Evolutionary conservation across 2,329 filamentous ascomycete species (phyloP).

Genomic region (Phaeosphaeriaceae sp.): DNA sequence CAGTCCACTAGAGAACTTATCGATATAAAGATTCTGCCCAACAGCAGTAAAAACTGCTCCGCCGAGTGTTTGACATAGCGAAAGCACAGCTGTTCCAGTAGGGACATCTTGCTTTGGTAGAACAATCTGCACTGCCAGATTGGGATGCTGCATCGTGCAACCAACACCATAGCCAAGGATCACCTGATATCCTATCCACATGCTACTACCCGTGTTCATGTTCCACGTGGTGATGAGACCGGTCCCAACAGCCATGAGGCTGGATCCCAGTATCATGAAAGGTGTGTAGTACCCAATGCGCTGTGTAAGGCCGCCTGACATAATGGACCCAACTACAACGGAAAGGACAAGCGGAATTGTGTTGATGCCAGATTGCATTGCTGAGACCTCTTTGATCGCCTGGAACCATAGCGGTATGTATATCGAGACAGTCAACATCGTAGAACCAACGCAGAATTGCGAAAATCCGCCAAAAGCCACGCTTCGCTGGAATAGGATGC

Average conservation of each 20-base stretch:
- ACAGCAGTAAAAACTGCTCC: constrained; percentile 56
- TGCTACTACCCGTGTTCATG: constrained; percentile 33
- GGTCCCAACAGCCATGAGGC: constrained; percentile 53
- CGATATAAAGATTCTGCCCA: constrained; percentile 56
- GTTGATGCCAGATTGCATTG: constrained; percentile 54
- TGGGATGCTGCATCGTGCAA: constrained; percentile 54
- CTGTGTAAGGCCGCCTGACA: constrained; percentile 49
- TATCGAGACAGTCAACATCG: constrained; percentile 47
- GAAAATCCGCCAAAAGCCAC: constrained; percentile 50
- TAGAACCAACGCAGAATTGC: constrained; percentile 50
- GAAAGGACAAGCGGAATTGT: constrained; percentile 55
- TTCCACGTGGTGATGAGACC: constrained; percentile 54
- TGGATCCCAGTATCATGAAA: constrained; percentile 52
- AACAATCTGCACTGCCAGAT: constrained; percentile 53
- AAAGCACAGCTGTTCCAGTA: constrained; percentile 53
- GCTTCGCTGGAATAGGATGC: constrained; percentile 51
- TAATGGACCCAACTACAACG: constrained; percentile 51
- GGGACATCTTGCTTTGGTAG: constrained; percentile 50
- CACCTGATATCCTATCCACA: constrained; percentile 44
- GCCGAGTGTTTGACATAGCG: constrained; percentile 54
- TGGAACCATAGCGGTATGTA: constrained; percentile 57
- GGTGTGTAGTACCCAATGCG: constrained; percentile 56
- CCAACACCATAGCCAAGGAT: constrained; percentile 49
- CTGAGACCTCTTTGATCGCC: constrained; percentile 53
- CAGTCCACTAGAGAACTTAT: constrained; percentile 49